Evolutionary conservation across 345 rosid genomes (phyloP), one percentile per base, ranked within the genome.

Genomic region (Eutrema japonicum): DNA sequence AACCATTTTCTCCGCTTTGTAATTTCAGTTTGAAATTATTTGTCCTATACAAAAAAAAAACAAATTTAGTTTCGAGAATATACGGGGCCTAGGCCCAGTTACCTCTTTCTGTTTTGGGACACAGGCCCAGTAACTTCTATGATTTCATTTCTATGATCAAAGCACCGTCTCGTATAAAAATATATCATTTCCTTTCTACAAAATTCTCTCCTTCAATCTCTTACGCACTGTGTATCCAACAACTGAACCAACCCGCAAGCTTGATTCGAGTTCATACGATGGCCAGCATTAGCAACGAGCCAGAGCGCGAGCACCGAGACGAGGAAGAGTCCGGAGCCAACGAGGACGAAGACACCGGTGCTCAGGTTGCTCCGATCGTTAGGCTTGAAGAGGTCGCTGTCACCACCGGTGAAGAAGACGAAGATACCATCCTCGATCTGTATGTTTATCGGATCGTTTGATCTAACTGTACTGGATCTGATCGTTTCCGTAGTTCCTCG

Each of bases 311-410:
- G 66, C 86, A 65, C 80, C 80, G 85, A 72, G 98, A 89, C 42
- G 92, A 85, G 2, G 96, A 85, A 60, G 91, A 86, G 12, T 73
- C 86, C 0, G 85, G 84, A 29, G 85, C 90, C 62, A 88, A 76
- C 55, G 96, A 93, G 6, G 98, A 93, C 48, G 98, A 93, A 79
- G 98, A 94, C 78, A 91, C 98, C 61, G 96, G 97, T 12, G 98
- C 91, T 77, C 96, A 88, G 73, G 81, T 93, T 12, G 96, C 96
- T 38, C 96, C 98, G 41, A 85, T 90, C 71, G 85, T 93, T 73
- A 82, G 77, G 77, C 92, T 90, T 0, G 96, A 94, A 79, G 96
- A 91, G 54, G 89, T 94, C 52, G 80, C 94, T 32, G 87, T 93
- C 64, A 75, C 87, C 48, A 90, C 98, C 37, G 96, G 98, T 62